phyloP scores from a whole-genome alignment of 495 filamentous ascomycete genomes.

The Parachaetomium inaequale region DNA sequence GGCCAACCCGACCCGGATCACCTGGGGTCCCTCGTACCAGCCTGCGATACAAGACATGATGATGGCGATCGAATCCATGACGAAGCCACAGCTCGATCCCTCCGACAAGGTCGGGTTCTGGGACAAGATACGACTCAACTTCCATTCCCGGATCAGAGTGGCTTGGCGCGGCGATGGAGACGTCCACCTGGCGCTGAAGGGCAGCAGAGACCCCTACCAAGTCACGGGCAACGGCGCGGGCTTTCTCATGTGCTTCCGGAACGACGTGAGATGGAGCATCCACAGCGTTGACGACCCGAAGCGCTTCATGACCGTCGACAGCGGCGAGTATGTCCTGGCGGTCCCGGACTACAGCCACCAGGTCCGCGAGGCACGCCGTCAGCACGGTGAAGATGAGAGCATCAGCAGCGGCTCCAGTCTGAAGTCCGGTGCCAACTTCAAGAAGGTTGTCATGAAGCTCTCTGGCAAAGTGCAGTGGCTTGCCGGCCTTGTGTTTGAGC shows the following conservation, averaged over 20 bases:
- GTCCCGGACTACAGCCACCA: constrained; percentile 91
- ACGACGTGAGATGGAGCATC: constrained; percentile 82
- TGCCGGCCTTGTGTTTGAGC: constrained; percentile 87
- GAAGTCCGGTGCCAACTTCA: constrained; percentile 77
- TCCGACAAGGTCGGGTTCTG: constrained; percentile 95
- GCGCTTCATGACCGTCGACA: constrained; percentile 92
- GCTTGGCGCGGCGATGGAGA: constrained; percentile 94
- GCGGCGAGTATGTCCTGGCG: constrained; percentile 88
- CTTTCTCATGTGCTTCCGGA: constrained; percentile 96
- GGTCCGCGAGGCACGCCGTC: constrained; percentile 62
- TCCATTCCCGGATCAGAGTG: constrained; percentile 87
- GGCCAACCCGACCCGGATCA: constrained; percentile 82
- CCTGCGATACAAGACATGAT: constrained; percentile 99
- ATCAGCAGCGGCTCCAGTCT: constrained; percentile 59
- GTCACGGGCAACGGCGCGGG: constrained; percentile 90
- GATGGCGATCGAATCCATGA: constrained; percentile 98
- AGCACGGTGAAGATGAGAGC: constrained; percentile 59
- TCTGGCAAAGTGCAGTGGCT: constrained; percentile 91
- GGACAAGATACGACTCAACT: constrained; percentile 95
- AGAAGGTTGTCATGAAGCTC: constrained; percentile 97
- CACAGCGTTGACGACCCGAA: constrained; percentile 77
- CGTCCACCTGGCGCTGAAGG: constrained; percentile 91
- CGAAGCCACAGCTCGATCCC: constrained; percentile 88
- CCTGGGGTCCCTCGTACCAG: constrained; percentile 96
- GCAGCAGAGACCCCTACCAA: constrained; percentile 87